Conservation (phyloP, 768 basidiomycete species). For the Mycena floridula region DNA sequence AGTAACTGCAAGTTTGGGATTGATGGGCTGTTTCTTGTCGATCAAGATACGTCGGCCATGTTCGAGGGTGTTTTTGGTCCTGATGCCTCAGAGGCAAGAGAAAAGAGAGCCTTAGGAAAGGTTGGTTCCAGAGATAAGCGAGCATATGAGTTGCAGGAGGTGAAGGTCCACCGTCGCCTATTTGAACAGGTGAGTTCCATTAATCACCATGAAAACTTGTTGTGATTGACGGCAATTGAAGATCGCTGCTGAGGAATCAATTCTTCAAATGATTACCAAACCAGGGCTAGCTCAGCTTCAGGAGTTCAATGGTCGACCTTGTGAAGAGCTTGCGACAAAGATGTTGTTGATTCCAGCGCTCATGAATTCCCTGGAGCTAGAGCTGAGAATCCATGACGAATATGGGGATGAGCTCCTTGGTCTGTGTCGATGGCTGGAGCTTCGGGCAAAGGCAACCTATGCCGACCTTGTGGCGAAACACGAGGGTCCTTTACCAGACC, state of each 20-base stretch:
- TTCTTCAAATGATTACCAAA: background rate
- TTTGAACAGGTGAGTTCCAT: background rate
- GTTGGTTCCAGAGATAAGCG: background rate
- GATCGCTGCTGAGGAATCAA: constrained; percentile 1
- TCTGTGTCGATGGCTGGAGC: background rate
- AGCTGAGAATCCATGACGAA: constrained; percentile 2
- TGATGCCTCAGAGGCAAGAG: too few relatives aligned
- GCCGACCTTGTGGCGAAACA: background rate
- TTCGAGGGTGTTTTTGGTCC: too few relatives aligned
- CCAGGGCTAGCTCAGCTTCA: background rate
- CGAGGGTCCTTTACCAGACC: background rate
- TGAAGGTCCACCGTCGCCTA: background rate
- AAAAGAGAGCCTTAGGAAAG: too few relatives aligned
- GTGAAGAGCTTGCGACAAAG: background rate
- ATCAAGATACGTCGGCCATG: too few relatives aligned
- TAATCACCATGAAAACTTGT: background rate
- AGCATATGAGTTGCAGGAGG: background rate
- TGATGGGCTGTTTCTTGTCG: background rate
- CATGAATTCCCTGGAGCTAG: background rate
- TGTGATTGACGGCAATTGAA: background rate
- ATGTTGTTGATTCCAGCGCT: background rate
- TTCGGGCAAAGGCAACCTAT: background rate
- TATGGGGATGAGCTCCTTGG: constrained; percentile 6
- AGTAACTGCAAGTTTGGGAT: background rate
- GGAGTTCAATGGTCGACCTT: background rate